Percentiles rank a stretch among this genome's conserved stretches.
Conservation (phyloP, 2,329 filamentous ascomycete species). For the Penicillium sp. region DNA sequence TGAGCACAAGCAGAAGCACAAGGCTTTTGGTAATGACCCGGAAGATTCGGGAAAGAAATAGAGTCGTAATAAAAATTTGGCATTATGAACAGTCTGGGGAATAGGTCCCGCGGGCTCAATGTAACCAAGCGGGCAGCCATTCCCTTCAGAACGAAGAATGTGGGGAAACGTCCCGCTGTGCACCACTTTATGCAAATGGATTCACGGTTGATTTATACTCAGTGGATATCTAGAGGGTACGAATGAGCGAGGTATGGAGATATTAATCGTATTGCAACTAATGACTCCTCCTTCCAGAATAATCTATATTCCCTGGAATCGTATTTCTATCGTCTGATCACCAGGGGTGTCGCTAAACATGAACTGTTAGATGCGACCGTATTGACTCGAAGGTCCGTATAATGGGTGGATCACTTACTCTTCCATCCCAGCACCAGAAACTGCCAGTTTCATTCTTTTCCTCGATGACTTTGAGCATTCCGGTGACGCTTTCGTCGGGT, state of each 20-base stretch:
- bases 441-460: constrained; percentile 59
- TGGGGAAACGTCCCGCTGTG: neutral
- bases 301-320: neutral
- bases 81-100: too few species aligned
- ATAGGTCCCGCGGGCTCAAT: neutral
- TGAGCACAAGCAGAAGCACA: neutral
- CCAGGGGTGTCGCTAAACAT: constrained; percentile 1
- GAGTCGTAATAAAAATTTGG: neutral
- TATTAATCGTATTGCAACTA: neutral
- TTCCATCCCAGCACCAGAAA: constrained; percentile 63
- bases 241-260: neutral
- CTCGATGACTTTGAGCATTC: constrained; percentile 59
- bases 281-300: neutral
- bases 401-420: constrained; percentile 42
- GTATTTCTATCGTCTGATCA: neutral
- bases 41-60: neutral
- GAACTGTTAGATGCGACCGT: neutral
- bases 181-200: neutral
- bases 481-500: constrained; percentile 56
- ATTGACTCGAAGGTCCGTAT: neutral
- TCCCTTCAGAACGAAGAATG: neutral
- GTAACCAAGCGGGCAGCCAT: neutral
- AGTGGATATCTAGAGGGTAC: neutral
- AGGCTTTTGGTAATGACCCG: neutral
- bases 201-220: neutral